A percentile compares a stretch with the other conserved stretches of the same genome.
These are phyloP conservation scores for Nothophytophthora sp. DNA, from an alignment of 352 stramenopile genomes.

Conservation along the genomic window DNA sequence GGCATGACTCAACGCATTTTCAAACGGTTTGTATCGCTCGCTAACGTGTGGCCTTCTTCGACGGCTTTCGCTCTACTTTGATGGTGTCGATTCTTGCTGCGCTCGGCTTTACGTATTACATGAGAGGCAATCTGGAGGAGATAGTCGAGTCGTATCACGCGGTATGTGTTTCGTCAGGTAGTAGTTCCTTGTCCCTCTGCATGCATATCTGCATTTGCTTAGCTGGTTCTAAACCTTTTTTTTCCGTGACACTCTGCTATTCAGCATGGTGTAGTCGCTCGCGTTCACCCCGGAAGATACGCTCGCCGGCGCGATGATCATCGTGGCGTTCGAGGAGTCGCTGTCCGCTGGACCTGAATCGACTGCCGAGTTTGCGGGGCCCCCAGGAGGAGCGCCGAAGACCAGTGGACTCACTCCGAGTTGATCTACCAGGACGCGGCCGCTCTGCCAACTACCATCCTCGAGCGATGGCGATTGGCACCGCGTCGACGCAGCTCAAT, in stretches of 20 bases:
- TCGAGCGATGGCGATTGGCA: no score
- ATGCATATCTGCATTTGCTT: background rate
- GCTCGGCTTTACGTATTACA: conserved; percentile 95
- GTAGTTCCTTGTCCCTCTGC: no score
- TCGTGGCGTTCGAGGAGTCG: conserved; percentile 77
- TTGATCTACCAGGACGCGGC: no score
- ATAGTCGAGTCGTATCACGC: conserved; percentile 95
- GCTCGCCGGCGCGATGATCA: conserved; percentile 83
- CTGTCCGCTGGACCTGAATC: conserved; percentile 41
- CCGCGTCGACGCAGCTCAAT: no score
- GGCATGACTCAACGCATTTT: conserved; percentile 9
- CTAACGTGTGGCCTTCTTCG: no score
- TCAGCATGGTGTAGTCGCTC: conserved; percentile 45
- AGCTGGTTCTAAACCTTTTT: background rate
- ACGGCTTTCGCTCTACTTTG: background rate
- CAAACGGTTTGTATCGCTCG: no score
- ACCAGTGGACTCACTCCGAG: conserved; percentile 44
- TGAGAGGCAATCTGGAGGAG: conserved; percentile 88
- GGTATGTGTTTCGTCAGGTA: conserved; percentile 27
- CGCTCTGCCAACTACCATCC: no score
- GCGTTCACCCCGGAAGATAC: conserved; percentile 79
- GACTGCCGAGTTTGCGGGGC: conserved; percentile 32
- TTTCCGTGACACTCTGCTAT: conserved; percentile 1
- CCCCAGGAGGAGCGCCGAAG: conserved; percentile 21
- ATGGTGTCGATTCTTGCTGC: conserved; percentile 88